Conservation (phyloP, 495 filamentous ascomycete genomes). For the Aspergillus leporis region DNA sequence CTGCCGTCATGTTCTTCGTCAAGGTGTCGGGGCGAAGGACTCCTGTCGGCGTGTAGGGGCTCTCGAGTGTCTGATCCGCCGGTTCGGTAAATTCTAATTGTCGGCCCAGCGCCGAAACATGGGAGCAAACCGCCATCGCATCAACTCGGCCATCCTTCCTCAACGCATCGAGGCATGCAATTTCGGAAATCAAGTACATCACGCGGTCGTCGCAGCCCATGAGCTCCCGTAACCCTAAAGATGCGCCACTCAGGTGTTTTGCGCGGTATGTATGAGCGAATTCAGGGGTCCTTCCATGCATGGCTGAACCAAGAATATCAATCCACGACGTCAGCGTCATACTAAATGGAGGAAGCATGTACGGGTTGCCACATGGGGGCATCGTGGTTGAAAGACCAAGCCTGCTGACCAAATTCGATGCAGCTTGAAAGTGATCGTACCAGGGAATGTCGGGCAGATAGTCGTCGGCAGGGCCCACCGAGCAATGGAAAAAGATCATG, state of each 20-base stretch:
- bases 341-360: conserved; percentile 79
- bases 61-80: conserved; percentile 54
- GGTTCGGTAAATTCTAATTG: conserved; percentile 82
- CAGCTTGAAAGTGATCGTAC: conserved; percentile 95
- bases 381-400: conserved; percentile 75
- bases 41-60: conserved; percentile 56
- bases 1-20: conserved; percentile 78
- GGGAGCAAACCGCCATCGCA: conserved; percentile 77
- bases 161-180: conserved; percentile 89
- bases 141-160: conserved; percentile 77
- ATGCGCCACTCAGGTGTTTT: conserved; percentile 74
- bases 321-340: conserved; percentile 97
- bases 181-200: conserved; percentile 98
- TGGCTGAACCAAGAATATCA: conserved; percentile 92
- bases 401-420: conserved; percentile 74
- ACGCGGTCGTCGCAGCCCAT: conserved; percentile 98
- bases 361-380: conserved; percentile 51
- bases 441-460: conserved; percentile 91
- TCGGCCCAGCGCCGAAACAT: conserved; percentile 76
- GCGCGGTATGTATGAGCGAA: conserved; percentile 92
- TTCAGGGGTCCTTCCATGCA: conserved; percentile 78
- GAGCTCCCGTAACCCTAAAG: conserved; percentile 80
- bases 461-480: conserved; percentile 83
- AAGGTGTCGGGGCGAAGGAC: conserved; percentile 79
- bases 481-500: conserved; percentile 97